Evolutionary conservation across 1,284 basidiomycete genomes (phyloP), one percentile per base, ranked within the genome.

Genomic region (Ceratobasidium sp.): DNA sequence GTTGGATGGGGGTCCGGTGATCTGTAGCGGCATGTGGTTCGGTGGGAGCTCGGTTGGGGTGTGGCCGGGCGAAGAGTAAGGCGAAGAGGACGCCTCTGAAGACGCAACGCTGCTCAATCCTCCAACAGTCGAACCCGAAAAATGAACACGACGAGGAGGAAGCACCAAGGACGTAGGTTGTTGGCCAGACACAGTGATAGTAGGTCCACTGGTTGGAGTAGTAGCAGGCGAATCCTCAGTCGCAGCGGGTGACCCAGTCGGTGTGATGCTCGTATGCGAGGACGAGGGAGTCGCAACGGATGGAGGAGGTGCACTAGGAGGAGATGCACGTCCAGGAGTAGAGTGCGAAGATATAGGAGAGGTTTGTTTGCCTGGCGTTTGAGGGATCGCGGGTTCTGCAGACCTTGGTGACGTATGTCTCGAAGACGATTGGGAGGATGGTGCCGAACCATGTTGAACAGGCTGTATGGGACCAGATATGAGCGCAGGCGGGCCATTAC

Each of bases 391-490:
- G n/a, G 65, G 65, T 12, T 69, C 50, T 23, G 39, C 65, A 23
- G 65, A 69, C 39, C 46, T 69, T 1, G 65, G 65, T 32, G 65
- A 69, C n/a, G 65, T 69, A 55, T 69, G 65, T 18, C 53, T 43
- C 21, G 65, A 69, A 23, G 52, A 57, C 14, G 65, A 58, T 18
- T 69, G 65, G 16, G 65, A 46, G 26, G 65, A 69, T 5, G 65
- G 53, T 1, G 53, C 39, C 28, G 53, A 69, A n/a, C 41, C 65
- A 21, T 48, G 8, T 36, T 55, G 52, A 10, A 41, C 34, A 53
- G 30, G 10, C 14, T 55, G 52, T 1, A 41, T 18, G 10, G 64
- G 32, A 1, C 23, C 39, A n/a, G 34, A 32, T 16, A 69, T 69
- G 18, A 58, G 53, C 16, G 39, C 9, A 32, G 65, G 53, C n/a